Evolutionary conservation across 2,329 filamentous ascomycete genomes (phyloP).

Genomic region (Trichoderma gracile): DNA sequence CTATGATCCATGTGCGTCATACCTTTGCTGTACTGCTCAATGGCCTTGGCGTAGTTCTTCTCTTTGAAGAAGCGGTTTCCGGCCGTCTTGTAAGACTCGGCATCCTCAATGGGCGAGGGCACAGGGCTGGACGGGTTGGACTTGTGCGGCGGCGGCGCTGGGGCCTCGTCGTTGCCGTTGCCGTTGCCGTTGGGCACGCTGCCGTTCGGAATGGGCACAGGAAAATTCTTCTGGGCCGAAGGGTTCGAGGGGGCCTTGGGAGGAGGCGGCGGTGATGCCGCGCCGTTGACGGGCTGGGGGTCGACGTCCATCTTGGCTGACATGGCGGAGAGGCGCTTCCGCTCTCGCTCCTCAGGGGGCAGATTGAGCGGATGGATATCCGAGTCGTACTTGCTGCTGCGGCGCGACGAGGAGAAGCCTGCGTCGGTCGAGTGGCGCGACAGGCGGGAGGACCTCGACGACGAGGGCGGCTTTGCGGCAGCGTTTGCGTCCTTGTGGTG

Average conservation of each 20-base stretch:
- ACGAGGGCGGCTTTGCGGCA: slow-evolving; percentile 24
- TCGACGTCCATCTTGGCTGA: slow-evolving; percentile 76
- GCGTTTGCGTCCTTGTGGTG: slow-evolving; percentile 33
- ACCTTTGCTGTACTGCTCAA: slow-evolving; percentile 96
- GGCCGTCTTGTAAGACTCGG: slow-evolving; percentile 86
- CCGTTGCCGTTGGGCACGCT: slow-evolving; percentile 28
- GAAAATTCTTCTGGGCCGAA: slow-evolving; percentile 48
- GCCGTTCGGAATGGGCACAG: slow-evolving; percentile 55
- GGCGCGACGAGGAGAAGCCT: slow-evolving; percentile 45
- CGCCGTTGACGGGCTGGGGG: slow-evolving; percentile 57
- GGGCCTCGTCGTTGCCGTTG: slow-evolving; percentile 49
- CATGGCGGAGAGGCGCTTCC: slow-evolving; percentile 71
- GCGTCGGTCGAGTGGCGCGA: slow-evolving; percentile 54
- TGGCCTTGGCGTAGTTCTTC: slow-evolving; percentile 82
- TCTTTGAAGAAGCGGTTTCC: slow-evolving; percentile 98
- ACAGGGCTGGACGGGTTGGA: slow-evolving; percentile 62
- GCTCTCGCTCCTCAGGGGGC: slow-evolving; percentile 84
- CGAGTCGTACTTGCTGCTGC: slow-evolving; percentile 60
- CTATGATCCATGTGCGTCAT: slow-evolving; percentile 33
- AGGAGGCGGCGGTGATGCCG: slow-evolving; percentile 56
- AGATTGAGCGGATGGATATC: slow-evolving; percentile 88
- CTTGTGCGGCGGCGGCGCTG: slow-evolving; percentile 71
- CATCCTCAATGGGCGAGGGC: slow-evolving; percentile 65
- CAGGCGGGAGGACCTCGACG: slow-evolving; percentile 46
- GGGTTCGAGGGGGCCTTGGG: slow-evolving; percentile 34